These are phyloP conservation scores for Xylaria sp. DNA, from an alignment of 2,329 filamentous ascomycete genomes.

Conservation along the genomic window DNA sequence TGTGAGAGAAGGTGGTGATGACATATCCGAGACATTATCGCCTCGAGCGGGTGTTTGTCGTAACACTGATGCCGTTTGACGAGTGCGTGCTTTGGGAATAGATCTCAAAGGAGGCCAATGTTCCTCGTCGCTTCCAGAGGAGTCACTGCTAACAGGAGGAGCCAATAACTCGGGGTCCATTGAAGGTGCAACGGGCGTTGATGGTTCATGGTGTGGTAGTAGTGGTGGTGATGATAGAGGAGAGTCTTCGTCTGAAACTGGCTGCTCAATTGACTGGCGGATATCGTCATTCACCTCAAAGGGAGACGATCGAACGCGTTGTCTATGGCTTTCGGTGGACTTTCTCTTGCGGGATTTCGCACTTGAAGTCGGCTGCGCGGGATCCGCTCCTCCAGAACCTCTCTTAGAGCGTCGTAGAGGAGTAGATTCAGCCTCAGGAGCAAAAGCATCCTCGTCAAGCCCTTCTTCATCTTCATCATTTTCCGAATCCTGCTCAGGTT, in stretches of 20 bases:
- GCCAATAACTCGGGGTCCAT: conserved; percentile 63
- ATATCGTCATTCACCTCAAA: conserved; percentile 43
- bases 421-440: conserved; percentile 75
- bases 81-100: conserved; percentile 59
- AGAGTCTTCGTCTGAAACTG: conserved; percentile 44
- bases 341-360: conserved; percentile 66
- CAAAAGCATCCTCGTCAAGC: conserved; percentile 63
- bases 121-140: conserved; percentile 56
- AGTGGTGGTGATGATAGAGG: conserved; percentile 42
- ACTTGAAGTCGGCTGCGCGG: conserved; percentile 48
- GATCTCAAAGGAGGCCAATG: conserved; percentile 65
- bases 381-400: conserved; percentile 45
- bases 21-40: conserved; percentile 64
- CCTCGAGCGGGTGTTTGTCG: conserved; percentile 54
- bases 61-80: conserved; percentile 43
- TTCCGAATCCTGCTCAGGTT: conserved; percentile 47
- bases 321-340: conserved; percentile 59
- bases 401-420: conserved; percentile 65
- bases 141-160: conserved; percentile 66
- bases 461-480: conserved; percentile 57
- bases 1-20: conserved; percentile 73
- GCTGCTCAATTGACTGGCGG: conserved; percentile 42
- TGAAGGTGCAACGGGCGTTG: conserved; percentile 53
- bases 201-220: conserved; percentile 35
- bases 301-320: conserved; percentile 52